Base-by-base conservation (phyloP, 345 rosid species). In the Syzygium aromaticum region DNA sequence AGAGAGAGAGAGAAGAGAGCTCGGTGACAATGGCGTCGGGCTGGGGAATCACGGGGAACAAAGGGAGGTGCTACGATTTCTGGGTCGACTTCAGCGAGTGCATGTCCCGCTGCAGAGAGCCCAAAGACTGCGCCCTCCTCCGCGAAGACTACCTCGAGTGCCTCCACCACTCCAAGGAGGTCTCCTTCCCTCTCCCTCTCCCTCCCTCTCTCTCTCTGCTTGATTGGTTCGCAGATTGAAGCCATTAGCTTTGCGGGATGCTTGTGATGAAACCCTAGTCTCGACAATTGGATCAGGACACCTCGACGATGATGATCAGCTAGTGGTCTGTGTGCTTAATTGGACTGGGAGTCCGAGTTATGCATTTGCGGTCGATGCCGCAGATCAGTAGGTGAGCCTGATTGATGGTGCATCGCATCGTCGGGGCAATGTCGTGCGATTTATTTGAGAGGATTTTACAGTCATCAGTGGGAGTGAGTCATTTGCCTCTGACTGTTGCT, bases 81-180 rank as follows among this genome's bases (percentile, higher is more conserved):
- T 93, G 96, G 96, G 52, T 92, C 54, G 98, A 94, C 90, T 97
- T 95, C 91, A 98, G 99, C 86, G 99, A 96, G 90, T 98, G 99
- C 87, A 96, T 96, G 99, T 95, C 99, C 59, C 92, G 89, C 51
- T 97, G 99, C 94, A 91, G 96, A 86, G 96, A 95, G 91, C 99
- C 99, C 90, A 98, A 95, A 92, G 99, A 98, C 91, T 98, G 99
- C 52, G 84, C 92, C 51, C 95, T 95, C 88, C 98, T 96, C 80
- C 98, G 98, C 86, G 98, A 98, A 86, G 99, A 98, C 90, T 98
- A 96, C 91, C 94, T 98, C 86, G 99, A 98, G 93, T 98, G 99
- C 91, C 99, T 96, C 89, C 99, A 98, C 93, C 99, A 98, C 91
- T 90, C 98, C 92, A 98, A 98, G 94, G 99, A 96, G 99, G 99